Evolutionary conservation across 768 basidiomycete species (phyloP), one percentile per base, ranked within the genome.

Genomic region (Cyclocybe aegerita): DNA sequence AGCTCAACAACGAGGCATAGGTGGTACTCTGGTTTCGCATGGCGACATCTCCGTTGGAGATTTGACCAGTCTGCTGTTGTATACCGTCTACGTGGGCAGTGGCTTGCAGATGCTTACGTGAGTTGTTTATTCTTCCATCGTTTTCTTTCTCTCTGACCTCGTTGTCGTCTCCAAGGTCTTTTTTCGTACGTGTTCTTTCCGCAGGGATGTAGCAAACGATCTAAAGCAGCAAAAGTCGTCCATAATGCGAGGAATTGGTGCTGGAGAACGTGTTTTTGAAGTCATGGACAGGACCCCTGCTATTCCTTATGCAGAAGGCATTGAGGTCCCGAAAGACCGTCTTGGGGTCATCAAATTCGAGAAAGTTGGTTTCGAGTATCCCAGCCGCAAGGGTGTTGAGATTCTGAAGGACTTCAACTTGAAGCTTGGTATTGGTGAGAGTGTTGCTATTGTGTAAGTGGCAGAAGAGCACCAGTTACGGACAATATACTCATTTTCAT

Each of bases 241-340:
- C 36, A 86, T 98, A 48, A 98, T 98, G 96, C 92, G 93, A 46
- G 96, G 92, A 47, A 85, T 98, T 44, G 96, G 96, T 49, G 95
- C 96, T 1, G 92, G 93, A 12, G 80, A 82, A 0, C 88, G 96
- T 15, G 87, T 98, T n/a, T 98, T 98, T 66, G 93, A 95, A 55
- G 81, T 98, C 11, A 74, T 98, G 8, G 93, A 93, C 60, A 83
- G 93, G 39, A 69, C 73, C 30, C 90, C 94, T 11, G 80, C 79
- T 31, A 90, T 97, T 56, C 79, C 81, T 3, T 79, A 86, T 4
- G 74, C 75, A 32, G 68, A 70, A 11, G 95, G 95, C 2, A 65
- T 80, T 11, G 68, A 74, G 1, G 67, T 96, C 31, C 62, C 79
- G 31, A 66, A 78, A 9, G 62, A 76, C 16, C 73, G 83, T 8